Conservation (phyloP, 768 basidiomycete species). For the Mycena sanguinolenta region DNA sequence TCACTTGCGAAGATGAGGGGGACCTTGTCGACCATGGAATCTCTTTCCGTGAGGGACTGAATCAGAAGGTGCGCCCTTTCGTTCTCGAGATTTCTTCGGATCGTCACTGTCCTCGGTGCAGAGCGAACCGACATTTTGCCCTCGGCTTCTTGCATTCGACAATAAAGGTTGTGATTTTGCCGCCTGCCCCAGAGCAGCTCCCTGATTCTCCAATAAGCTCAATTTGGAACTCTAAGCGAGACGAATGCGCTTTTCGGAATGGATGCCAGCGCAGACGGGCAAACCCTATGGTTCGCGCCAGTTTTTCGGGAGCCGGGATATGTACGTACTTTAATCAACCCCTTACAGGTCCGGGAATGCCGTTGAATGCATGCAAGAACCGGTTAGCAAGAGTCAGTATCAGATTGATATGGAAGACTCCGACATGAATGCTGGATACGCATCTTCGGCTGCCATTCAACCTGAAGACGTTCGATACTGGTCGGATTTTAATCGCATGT, state of each 20-base stretch:
- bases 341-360: slow-evolving; percentile 42
- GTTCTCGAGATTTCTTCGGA: slow-evolving; percentile 7
- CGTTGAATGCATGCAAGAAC: slow-evolving; percentile 65
- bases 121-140: slow-evolving; percentile 66
- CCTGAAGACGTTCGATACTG: slow-evolving; percentile 65
- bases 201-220: slow-evolving; percentile 54
- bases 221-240: slow-evolving; percentile 72
- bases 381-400: slow-evolving; percentile 67
- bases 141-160: slow-evolving; percentile 77
- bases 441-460: slow-evolving; percentile 19
- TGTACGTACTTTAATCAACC: slow-evolving; percentile 9
- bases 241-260: slow-evolving; percentile 55
- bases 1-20: slow-evolving; percentile 61
- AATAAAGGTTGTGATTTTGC: slow-evolving; percentile 62
- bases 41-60: slow-evolving; percentile 76
- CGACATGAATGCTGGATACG: slow-evolving; percentile 34
- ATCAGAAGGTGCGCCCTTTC: slow-evolving; percentile 55
- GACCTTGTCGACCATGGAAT: slow-evolving; percentile 64
- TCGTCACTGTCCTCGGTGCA: slow-evolving; percentile 40
- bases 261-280: slow-evolving; percentile 41
- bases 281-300: slow-evolving; percentile 31
- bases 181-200: slow-evolving; percentile 14
- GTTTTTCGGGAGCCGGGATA: slow-evolving; percentile 21
- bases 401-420: slow-evolving; percentile 57
- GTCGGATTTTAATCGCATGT: slow-evolving; percentile 78